Conservation (phyloP, 2,329 filamentous ascomycete species). For the Paracoccidioides lutzii region DNA sequence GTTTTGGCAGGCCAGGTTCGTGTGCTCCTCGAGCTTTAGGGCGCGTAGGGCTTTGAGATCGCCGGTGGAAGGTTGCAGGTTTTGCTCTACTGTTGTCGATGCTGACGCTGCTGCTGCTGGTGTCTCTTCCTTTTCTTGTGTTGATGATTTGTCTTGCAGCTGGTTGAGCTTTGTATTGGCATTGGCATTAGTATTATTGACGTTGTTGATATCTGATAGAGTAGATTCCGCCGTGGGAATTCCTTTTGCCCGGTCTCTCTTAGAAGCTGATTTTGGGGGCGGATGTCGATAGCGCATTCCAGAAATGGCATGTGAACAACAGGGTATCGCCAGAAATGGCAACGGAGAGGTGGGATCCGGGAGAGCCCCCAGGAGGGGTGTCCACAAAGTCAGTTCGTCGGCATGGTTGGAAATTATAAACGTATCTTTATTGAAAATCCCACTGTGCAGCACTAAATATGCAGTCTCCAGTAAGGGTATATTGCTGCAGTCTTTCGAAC, state of each 20-base stretch:
- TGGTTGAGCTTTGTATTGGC: constrained; percentile 8
- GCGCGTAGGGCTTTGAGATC: constrained; percentile 29
- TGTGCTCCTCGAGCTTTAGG: constrained; percentile 22
- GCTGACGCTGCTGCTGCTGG: background rate
- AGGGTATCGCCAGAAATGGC: constrained; percentile 86
- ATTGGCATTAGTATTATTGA: constrained; percentile 32
- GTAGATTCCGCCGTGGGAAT: constrained; percentile 2
- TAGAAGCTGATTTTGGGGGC: constrained; percentile 13
- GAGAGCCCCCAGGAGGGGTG: constrained; percentile 68
- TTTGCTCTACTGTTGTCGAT: background rate
- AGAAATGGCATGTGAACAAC: constrained; percentile 78
- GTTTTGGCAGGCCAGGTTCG: constrained; percentile 27
- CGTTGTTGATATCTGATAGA: constrained; percentile 7
- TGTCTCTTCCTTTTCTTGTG: background rate
- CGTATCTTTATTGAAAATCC: constrained; percentile 57
- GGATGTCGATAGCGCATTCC: constrained; percentile 55
- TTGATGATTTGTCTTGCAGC: background rate
- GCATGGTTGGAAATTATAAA: constrained; percentile 97
- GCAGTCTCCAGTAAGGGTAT: background rate
- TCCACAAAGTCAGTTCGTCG: constrained; percentile 93
- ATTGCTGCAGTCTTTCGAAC: background rate
- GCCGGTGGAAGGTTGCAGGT: constrained; percentile 24
- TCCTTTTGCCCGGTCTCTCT: constrained; percentile 4
- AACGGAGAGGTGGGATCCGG: constrained; percentile 43
- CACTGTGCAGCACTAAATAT: constrained; percentile 26